Percentiles rank a stretch among this genome's conserved stretches.
Conservation (phyloP, 345 rosid species). For the Capsella bursapastoris region DNA sequence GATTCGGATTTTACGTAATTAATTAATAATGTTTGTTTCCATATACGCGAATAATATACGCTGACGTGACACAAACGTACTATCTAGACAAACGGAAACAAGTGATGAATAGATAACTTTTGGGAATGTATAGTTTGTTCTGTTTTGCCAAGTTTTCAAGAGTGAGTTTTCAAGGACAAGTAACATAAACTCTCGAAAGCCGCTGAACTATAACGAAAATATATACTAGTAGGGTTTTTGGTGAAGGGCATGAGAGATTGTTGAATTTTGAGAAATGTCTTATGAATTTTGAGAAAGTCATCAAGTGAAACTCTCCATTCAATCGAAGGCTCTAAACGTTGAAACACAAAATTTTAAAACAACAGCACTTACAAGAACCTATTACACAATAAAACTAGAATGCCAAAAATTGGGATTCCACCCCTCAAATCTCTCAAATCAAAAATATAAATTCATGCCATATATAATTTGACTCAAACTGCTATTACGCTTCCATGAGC, state of each 20-base stretch:
- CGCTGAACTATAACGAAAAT: no score
- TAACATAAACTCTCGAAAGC: background rate
- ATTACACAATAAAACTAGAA: conserved; percentile 13
- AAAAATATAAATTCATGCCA: conserved; percentile 8
- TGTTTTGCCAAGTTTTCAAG: no score
- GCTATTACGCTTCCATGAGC: conserved; percentile 47
- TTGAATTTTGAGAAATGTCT: background rate
- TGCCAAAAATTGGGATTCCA: conserved; percentile 27
- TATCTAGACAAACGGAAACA: no score
- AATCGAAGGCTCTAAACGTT: background rate
- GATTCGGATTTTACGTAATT: no score
- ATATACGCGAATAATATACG: no score
- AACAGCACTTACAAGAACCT: conserved; percentile 24
- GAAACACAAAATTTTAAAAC: background rate
- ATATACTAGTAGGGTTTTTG: background rate
- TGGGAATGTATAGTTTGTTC: no score
- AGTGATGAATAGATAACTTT: no score
- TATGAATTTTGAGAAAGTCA: background rate
- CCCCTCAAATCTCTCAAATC: conserved; percentile 1
- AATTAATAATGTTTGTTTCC: no score
- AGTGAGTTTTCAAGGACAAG: background rate
- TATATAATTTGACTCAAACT: conserved; percentile 37
- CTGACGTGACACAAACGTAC: no score
- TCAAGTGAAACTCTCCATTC: background rate
- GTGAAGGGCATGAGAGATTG: background rate